These are phyloP conservation scores for Penicillium sp. DNA, from an alignment of 2,329 filamentous ascomycete genomes.

Conservation along the genomic window DNA sequence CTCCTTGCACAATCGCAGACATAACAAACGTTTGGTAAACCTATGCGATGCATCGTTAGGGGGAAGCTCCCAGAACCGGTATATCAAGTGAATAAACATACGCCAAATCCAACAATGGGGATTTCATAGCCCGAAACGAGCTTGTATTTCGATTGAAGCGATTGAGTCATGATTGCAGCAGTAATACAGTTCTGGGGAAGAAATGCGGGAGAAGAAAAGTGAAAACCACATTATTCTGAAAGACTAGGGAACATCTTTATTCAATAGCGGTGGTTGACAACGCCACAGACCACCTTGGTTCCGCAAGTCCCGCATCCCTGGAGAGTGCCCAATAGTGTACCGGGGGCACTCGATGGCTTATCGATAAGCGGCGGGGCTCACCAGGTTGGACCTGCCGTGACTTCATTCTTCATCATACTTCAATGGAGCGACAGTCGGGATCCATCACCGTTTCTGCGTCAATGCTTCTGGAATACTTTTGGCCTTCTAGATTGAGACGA, in stretches of 20 bases:
- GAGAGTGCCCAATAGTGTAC: no score
- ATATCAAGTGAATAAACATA: constrained; percentile 23
- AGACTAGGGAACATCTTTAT: not conserved
- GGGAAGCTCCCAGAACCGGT: not conserved
- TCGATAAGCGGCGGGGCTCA: constrained; percentile 8
- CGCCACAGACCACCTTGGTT: constrained; percentile 13
- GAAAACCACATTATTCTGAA: not conserved
- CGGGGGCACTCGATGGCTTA: not conserved
- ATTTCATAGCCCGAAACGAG: constrained; percentile 42
- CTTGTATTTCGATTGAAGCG: constrained; percentile 38
- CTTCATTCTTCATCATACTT: not conserved
- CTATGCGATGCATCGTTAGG: constrained; percentile 22
- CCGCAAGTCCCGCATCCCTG: constrained; percentile 7
- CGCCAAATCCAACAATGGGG: constrained; percentile 43
- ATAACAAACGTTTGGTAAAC: constrained; percentile 41
- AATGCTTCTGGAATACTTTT: not conserved
- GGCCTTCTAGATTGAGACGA: not conserved
- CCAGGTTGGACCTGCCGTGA: not conserved
- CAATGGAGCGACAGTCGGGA: not conserved
- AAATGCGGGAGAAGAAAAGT: not conserved
- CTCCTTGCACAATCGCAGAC: not conserved
- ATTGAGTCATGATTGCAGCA: constrained; percentile 25
- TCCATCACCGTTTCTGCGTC: not conserved
- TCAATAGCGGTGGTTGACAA: constrained; percentile 8
- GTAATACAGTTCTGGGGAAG: not conserved